Base-by-base conservation (phyloP, 1,284 basidiomycete species). In the Rhodotorula mucilaginosa region DNA sequence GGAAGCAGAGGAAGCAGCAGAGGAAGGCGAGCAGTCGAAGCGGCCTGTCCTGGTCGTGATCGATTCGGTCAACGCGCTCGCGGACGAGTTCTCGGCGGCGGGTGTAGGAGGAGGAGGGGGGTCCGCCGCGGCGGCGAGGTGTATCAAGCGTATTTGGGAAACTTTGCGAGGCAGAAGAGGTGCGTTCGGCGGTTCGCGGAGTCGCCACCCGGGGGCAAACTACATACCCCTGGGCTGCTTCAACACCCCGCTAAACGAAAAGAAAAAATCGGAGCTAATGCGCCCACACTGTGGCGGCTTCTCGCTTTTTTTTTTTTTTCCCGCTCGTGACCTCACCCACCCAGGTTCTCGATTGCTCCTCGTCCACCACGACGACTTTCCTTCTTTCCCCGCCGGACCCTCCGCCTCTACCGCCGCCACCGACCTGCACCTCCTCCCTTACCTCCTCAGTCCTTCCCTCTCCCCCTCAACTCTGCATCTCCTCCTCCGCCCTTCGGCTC, bases 401-500 rank as follows among this genome's bases (percentile, higher is more conserved):
- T 15, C 56, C 26, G 31, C 68, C 21, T 46, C 60, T 34, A 34
- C 31, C 23, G 21, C 59, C 31, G 29, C 18, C 16, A 19, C 47
- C 44, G 51, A 21, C 12, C 62, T 64, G 29, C 61, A 65, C 12
- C 66, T 76, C 29, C 69, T 69, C 46, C 21, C 65, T 2, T 39
- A 65, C 4, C 68, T 74, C 34, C 68, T 70, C 31, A 64, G 68
- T 0, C 74, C 76, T 5, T 46, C 71, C 0, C 66, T 75, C 26
- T 73, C 72, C n/a, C 48, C 72, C 44, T 69, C 70, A 4, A 68
- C 66, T 5, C 60, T 74, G 21, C 76, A 77, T 59, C 71, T 78
- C 2, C 65, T 65, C 19, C 65, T 77, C 21, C 77, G 73, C 66
- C 71, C 76, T 13, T 65, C 72, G 12, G 21, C 77, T 2, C 68